A percentile compares a stretch with the other conserved stretches of the same genome.
Evolutionary conservation across 768 basidiomycete species (phyloP).

Genomic region (Rossbeevera mucosa): DNA sequence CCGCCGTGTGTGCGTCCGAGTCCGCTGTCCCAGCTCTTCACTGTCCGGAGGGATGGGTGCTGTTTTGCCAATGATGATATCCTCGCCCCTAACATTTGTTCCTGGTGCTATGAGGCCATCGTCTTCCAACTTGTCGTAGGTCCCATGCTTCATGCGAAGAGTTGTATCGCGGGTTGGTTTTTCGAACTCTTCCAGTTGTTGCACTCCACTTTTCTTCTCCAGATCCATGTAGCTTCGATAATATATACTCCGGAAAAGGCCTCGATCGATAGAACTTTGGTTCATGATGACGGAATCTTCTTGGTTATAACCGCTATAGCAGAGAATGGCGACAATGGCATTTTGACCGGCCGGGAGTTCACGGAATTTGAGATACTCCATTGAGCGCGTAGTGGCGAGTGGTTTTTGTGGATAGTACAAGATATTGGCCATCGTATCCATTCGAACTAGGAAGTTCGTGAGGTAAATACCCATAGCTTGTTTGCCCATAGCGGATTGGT

Average conservation of each 20-base stretch:
- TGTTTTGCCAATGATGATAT: slow-evolving; percentile 99
- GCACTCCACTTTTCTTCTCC: slow-evolving; percentile 93
- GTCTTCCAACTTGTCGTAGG: slow-evolving; percentile 96
- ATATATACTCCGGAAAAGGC: slow-evolving; percentile 97
- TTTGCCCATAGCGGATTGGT: slow-evolving; percentile 99
- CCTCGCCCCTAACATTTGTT: slow-evolving; percentile 91
- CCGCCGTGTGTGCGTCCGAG: slow-evolving; percentile 86
- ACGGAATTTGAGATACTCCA: slow-evolving; percentile 99
- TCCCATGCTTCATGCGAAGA: slow-evolving; percentile 94
- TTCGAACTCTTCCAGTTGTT: slow-evolving; percentile 93
- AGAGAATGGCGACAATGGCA: slow-evolving; percentile 95
- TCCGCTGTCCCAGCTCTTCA: slow-evolving; percentile 94
- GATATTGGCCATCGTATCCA: slow-evolving; percentile 99
- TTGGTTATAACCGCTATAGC: slow-evolving; percentile 99
- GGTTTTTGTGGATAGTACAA: slow-evolving; percentile 99
- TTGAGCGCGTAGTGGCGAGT: slow-evolving; percentile 95
- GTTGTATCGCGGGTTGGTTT: slow-evolving; percentile 92
- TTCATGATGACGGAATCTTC: slow-evolving; percentile 99
- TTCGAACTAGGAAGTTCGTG: slow-evolving; percentile 96
- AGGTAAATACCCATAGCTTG: slow-evolving; percentile 99
- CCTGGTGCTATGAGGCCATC: slow-evolving; percentile 96
- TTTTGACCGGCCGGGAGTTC: slow-evolving; percentile 99
- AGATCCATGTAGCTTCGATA: slow-evolving; percentile 98
- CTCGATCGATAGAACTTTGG: slow-evolving; percentile 96
- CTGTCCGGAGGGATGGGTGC: slow-evolving; percentile 95